Conservation (phyloP, 148 eudicot genomes). For the Amaranthus hypochondriacus region DNA sequence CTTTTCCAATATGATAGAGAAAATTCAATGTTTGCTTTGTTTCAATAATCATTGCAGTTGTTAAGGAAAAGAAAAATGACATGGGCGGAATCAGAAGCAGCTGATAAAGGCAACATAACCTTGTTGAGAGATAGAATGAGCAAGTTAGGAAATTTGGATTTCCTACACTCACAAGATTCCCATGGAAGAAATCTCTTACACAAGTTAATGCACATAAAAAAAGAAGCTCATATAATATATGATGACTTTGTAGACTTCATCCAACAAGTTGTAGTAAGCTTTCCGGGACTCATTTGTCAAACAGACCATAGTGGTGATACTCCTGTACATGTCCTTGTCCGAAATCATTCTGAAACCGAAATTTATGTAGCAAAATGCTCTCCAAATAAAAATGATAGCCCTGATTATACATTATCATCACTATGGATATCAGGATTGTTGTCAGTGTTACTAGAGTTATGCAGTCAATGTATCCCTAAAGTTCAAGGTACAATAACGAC, state of each 20-base stretch:
- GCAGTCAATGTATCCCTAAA: background rate
- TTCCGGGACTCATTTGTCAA: background rate
- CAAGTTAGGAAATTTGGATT: conserved; percentile 3
- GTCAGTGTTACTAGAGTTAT: background rate
- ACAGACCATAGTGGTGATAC: background rate
- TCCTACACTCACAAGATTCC: conserved; percentile 9
- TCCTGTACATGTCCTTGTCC: conserved; percentile 8
- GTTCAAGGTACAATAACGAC: background rate
- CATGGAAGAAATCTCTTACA: background rate
- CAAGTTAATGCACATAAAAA: background rate
- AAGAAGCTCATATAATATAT: background rate
- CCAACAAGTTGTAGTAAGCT: background rate
- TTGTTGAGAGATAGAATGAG: conserved; percentile 4
- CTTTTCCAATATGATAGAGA: no score
- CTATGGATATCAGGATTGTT: background rate
- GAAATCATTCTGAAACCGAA: background rate
- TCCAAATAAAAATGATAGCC: background rate
- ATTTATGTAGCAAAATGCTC: background rate
- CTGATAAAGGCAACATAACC: background rate
- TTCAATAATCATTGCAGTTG: background rate
- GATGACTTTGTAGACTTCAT: background rate
- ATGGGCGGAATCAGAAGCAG: conserved; percentile 10
- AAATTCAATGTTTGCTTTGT: no score
- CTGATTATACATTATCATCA: background rate
- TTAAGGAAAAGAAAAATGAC: background rate